Evolutionary conservation across 2,329 filamentous ascomycete species (phyloP), one percentile per base, ranked within the genome.

Genomic region (Phialophora verrucosa): DNA sequence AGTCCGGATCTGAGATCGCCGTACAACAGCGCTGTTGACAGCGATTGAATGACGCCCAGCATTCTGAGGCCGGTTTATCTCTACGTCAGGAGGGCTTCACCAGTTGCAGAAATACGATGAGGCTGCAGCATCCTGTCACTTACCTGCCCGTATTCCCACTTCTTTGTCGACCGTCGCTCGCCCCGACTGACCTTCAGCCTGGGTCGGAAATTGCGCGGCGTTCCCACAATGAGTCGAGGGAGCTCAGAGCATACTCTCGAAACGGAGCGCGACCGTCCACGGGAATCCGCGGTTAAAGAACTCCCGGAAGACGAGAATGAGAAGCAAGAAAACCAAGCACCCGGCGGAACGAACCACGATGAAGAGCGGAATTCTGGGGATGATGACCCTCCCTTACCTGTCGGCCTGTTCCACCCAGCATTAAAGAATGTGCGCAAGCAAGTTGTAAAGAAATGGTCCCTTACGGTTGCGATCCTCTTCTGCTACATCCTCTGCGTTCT

Each of bases 401-500:
- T 76, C 32, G 72, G 72, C 8, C 75, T 77, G 58, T 74, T 75
- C 29, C 71, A 76, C 54, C 68, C 75, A 12, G 68, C 72, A 0
- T 63, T 76, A 23, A 72, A 70, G 32, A 62, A 67, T 23, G 66
- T 71, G 8, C 38, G 55, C 14, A 63, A 51, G 32, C 53, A 60
- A 31, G 50, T 65, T 29, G 27, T 35, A 32, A 59, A 55, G 59
- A 63, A 65, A 61, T 69, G 58, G 58, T 27, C 58, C 11, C n/a
- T 60, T 6, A 60, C 53, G 82, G 81, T 84, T 4, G 69, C 82
- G 1, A 78, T 86, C 6, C 78, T 90, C 5, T 84, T 84, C 73
- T 70, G 79, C 3, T 88, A 87, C 71, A 84, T 88, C 55, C 75
- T 89, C 4, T 77, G 70, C 11, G 79, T 88, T 3, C 74, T 90